Evolutionary conservation across 768 basidiomycete species (phyloP), one percentile per base, ranked within the genome.

Genomic region (Tylopilus subfusipes): DNA sequence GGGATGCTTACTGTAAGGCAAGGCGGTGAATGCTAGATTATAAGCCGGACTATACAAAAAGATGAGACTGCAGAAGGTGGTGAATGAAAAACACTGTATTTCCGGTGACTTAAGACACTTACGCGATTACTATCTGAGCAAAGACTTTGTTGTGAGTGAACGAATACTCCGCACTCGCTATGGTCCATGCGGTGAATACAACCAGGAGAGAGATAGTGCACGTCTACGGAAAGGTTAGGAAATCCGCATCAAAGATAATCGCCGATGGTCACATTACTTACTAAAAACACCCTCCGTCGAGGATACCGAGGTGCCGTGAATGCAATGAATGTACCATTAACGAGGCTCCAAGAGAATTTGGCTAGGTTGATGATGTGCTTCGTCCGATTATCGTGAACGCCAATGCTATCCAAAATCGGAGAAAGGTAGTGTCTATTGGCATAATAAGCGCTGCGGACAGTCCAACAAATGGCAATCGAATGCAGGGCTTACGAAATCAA

Each of bases 131-230:
- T 10, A 44, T 31, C 24, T 40, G 44, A 21, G 59, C 42, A 30
- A 56, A 54, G 6, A 48, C 10, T 19, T 40, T 2, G 39, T 50
- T 56, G 14, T 47, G 52, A 29, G 57, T 65, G 4, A 22, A 7
- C 5, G 53, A 30, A 24, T 59, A 59, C 18, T 61, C 48, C 9
- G 52, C 63, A 27, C 42, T 56, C 12, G 63, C 60, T 12, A 47
- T 11, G 2, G 63, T 65, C 63, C 63, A 64, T 4, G 50, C 45
- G 34, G 22, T 45, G 6, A 61, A 61, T 5, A 64, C 30, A 25
- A 62, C 13, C 2, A 60, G 33, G 40, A 63, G 18, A n/a, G 61
- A 59, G n/a, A 56, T 18, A 12, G 62, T 30, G 13, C 48, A 54
- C 8, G 33, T 12, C 62, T 63, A 10, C 8, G 27, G 12, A 8